Evolutionary conservation across 2,329 filamentous ascomycete species (phyloP).

Genomic region (Rhynchosporium secalis): DNA sequence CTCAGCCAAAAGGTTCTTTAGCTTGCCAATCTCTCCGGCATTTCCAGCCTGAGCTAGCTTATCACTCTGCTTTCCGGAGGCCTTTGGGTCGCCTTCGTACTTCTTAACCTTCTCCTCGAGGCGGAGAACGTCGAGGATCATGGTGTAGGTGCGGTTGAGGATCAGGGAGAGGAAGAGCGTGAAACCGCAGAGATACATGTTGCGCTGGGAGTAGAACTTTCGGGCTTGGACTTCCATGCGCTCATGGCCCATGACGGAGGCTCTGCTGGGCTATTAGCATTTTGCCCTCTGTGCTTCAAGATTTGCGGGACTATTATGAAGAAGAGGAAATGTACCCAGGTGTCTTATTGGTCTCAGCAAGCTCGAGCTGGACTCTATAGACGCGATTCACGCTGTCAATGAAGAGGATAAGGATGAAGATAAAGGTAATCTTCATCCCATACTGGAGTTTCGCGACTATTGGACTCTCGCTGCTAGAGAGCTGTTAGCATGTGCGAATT

Average conservation of each 20-base stretch:
- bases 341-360: constrained; percentile 70
- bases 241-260: constrained; percentile 81
- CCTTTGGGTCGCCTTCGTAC: constrained; percentile 67
- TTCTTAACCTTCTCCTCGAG: constrained; percentile 90
- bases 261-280: constrained; percentile 45
- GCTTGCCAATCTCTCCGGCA: constrained; percentile 69
- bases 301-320: not conserved
- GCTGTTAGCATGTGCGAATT: constrained; percentile 26
- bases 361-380: constrained; percentile 92
- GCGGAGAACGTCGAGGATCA: constrained; percentile 56
- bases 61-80: constrained; percentile 65
- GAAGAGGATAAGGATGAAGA: constrained; percentile 98
- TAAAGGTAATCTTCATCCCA: constrained; percentile 97
- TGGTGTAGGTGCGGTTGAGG: constrained; percentile 97
- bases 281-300: not conserved
- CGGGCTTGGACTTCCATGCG: constrained; percentile 98
- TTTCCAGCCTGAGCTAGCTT: constrained; percentile 73
- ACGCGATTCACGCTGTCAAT: constrained; percentile 94
- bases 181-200: constrained; percentile 99
- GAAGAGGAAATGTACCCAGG: constrained; percentile 31
- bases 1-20: constrained; percentile 65
- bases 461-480: constrained; percentile 40
- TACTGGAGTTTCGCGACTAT: constrained; percentile 91
- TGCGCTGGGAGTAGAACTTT: constrained; percentile 99
- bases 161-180: constrained; percentile 98